phyloP scores from a whole-genome alignment of 345 rosid species.

The Trapa bicornis region DNA sequence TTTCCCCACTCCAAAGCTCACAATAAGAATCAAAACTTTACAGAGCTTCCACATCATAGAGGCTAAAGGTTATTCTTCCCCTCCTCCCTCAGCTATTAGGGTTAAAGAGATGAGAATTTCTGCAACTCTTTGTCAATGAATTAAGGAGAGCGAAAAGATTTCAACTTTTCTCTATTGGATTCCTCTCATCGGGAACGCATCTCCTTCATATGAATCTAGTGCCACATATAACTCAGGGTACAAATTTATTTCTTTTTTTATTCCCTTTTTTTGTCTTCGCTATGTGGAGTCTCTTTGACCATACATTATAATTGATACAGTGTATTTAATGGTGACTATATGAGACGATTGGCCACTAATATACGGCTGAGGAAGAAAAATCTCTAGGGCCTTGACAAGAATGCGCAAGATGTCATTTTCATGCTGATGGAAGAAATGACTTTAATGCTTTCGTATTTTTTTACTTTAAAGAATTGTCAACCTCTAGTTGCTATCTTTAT shows the following conservation, averaged over 20 bases:
- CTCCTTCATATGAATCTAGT: not conserved
- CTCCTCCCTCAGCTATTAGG: not conserved
- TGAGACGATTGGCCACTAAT: not conserved
- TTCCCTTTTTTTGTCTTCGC: not conserved
- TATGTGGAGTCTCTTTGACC: not conserved
- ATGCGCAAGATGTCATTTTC: not conserved
- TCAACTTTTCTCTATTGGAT: not conserved
- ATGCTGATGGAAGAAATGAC: not conserved
- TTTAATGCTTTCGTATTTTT: not conserved
- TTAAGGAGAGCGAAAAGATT: no score
- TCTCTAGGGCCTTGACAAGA: not conserved
- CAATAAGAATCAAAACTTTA: not conserved
- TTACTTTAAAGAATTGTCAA: not conserved
- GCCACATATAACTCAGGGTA: not conserved
- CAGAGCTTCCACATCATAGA: slow-evolving; percentile 6
- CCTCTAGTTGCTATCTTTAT: not conserved
- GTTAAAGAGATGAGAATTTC: not conserved
- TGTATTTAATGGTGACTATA: not conserved
- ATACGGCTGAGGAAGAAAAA: not conserved
- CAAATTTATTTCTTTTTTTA: not conserved
- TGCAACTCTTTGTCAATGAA: not conserved
- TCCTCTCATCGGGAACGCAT: not conserved
- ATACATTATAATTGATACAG: not conserved
- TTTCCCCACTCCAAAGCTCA: slow-evolving; percentile 1
- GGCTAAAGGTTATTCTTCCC: not conserved